phyloP scores from a whole-genome alignment of 352 stramenopile genomes.

The Globisporangium uncinulatum region DNA sequence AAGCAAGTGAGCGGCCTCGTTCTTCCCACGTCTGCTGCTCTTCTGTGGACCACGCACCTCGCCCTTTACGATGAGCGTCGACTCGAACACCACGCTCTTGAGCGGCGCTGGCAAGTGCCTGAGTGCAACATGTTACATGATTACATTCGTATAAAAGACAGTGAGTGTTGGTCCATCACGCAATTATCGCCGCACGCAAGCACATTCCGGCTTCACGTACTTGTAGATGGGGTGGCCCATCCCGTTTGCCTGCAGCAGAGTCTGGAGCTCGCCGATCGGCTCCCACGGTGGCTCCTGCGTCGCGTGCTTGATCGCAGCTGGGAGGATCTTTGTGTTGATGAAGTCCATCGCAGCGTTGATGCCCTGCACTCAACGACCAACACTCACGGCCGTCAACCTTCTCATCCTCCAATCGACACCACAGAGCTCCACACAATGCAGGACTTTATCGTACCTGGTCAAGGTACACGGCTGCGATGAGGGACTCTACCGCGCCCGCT shows the following conservation, averaged over 20 bases:
- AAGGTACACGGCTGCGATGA: constrained; percentile 75
- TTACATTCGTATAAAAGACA: neutral
- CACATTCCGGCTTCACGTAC: constrained; percentile 16
- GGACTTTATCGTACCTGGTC: constrained; percentile 35
- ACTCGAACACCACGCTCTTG: constrained; percentile 36
- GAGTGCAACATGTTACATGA: neutral
- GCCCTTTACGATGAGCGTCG: constrained; percentile 61
- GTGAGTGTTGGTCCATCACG: neutral
- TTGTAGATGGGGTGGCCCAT: constrained; percentile 65
- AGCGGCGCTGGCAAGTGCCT: constrained; percentile 52
- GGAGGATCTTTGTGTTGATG: constrained; percentile 55
- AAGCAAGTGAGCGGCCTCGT: neutral
- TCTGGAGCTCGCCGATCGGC: constrained; percentile 60
- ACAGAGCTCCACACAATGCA: constrained; percentile 1
- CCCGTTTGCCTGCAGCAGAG: constrained; percentile 55
- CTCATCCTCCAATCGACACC: neutral
- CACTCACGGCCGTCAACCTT: constrained; percentile 2
- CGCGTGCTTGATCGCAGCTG: constrained; percentile 44
- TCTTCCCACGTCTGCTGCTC: too few species aligned
- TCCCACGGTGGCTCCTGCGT: constrained; percentile 51
- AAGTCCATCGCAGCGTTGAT: constrained; percentile 62
- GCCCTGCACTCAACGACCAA: constrained; percentile 16
- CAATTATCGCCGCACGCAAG: neutral
- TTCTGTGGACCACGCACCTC: constrained; percentile 28
- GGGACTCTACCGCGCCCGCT: constrained; percentile 62